Base-by-base conservation (phyloP, 2,329 filamentous ascomycete genomes). In the Fusarium miscanthi region DNA sequence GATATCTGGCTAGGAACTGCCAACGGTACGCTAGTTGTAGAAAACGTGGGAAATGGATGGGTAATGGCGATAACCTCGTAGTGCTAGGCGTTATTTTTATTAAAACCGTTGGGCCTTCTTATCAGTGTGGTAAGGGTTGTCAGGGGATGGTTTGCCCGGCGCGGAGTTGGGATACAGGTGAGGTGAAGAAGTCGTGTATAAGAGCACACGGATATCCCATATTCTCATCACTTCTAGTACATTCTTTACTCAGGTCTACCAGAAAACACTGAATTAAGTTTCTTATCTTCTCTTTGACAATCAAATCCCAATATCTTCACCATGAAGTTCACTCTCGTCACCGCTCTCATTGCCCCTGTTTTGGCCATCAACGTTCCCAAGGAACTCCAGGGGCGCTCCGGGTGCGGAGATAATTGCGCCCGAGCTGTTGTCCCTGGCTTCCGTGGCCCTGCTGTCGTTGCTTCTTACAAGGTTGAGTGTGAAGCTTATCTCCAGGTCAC, bases 321-420 rank as follows among this genome's bases (percentile, higher is more conserved):
- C 37, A 74, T 74, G 72, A 64, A 74, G 69, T 73, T 74, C 62
- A 61, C 69, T 19, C 43, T 73, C n/a, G 45, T 74, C 46, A 42
- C 74, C 12, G 68, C 74, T 27, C 57, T 70, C 25, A 27, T 74
- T 5, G 57, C 63, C 21, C 67, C 69, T 12, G 31, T 60, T 27
- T 31, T 73, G 48, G 72, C 72, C 8, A 31, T 63, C 53, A 67
- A 67, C 19, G 59, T 71, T 21, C 73, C 72, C 9, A 61, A 45
- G 17, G 69, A 74, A 37, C 69, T 75, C 11, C 49, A 73, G 8
- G 63, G 53, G 7, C 72, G 73, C 8, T 37, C 31, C 13, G 72
- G 72, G 5, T 74, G 66, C 13, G 69, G 58, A 11, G 73, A 73
- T 21, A 75, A 75, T 51, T 75, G 72, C 25, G 73, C 70, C 23